These are phyloP conservation scores for Cryphonectria nitschkei DNA, from an alignment of 2,329 filamentous ascomycete genomes.

Conservation along the genomic window DNA sequence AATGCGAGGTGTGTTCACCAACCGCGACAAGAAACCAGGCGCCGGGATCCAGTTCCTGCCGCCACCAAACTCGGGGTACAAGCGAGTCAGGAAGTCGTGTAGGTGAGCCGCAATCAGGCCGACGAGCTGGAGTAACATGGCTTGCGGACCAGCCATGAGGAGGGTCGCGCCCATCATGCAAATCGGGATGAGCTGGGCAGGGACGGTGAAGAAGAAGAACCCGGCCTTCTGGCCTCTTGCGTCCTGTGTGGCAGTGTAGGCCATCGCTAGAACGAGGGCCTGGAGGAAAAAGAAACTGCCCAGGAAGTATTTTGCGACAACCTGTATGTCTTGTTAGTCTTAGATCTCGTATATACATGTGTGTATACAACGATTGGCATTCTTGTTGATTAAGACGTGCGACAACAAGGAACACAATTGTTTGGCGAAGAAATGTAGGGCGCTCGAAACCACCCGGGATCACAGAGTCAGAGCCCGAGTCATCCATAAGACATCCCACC, in stretches of 20 bases:
- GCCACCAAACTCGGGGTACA: conserved; percentile 88
- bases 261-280: conserved; percentile 77
- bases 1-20: conserved; percentile 59
- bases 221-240: conserved; percentile 75
- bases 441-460: conserved; percentile 62
- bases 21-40: conserved; percentile 70
- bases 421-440: conserved; percentile 58
- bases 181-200: conserved; percentile 79
- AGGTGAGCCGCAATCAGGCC: conserved; percentile 88
- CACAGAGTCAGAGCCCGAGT: conserved; percentile 64
- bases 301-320: conserved; percentile 56
- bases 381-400: conserved; percentile 17
- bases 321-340: conserved; percentile 40
- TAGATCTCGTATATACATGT: background rate
- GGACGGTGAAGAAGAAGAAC: conserved; percentile 84
- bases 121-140: conserved; percentile 66
- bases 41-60: conserved; percentile 78
- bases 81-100: conserved; percentile 84
- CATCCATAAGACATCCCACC: conserved; percentile 77
- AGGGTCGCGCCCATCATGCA: conserved; percentile 77
- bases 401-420: conserved; percentile 30
- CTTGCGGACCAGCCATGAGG: conserved; percentile 62
- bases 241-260: conserved; percentile 85
- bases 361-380: no score
- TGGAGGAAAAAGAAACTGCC: conserved; percentile 55